Percentiles rank a stretch among this genome's conserved stretches.
phyloP scores from a whole-genome alignment of 192 early-diverging fungal genomes.

The Gaertneriomyces semiglobifer region DNA sequence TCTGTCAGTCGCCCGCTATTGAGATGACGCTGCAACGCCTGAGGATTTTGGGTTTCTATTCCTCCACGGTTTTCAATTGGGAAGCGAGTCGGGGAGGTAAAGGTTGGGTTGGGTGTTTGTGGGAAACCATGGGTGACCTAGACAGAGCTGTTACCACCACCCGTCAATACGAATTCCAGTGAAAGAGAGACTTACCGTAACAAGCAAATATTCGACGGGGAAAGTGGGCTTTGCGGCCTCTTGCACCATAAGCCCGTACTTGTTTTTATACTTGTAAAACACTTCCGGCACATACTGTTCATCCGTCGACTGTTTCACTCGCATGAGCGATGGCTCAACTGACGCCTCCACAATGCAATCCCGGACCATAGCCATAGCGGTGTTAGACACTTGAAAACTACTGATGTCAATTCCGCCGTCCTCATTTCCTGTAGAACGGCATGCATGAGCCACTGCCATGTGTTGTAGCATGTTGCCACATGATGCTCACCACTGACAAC shows the following conservation, averaged over 20 bases:
- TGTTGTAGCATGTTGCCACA: not conserved
- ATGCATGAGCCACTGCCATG: too few relatives aligned
- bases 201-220: conserved; percentile 93
- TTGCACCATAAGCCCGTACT: conserved; percentile 84
- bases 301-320: conserved; percentile 69
- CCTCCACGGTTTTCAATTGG: conserved; percentile 77
- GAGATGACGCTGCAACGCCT: conserved; percentile 56
- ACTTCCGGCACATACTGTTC: conserved; percentile 93
- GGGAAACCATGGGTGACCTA: conserved; percentile 88
- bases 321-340: conserved; percentile 79
- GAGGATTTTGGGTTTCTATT: conserved; percentile 52
- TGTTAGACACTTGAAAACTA: conserved; percentile 91
- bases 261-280: conserved; percentile 94
- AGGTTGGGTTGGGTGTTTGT: conserved; percentile 68
- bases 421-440: conserved; percentile 53
- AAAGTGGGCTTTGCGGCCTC: conserved; percentile 92
- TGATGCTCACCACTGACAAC: conserved; percentile 67
- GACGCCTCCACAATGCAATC: conserved; percentile 92
- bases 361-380: conserved; percentile 80
- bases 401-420: conserved; percentile 82
- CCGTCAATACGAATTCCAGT: not conserved
- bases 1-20: conserved; percentile 42
- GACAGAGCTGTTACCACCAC: conserved; percentile 14
- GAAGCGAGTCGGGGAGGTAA: conserved; percentile 59
- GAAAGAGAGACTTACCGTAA: conserved; percentile 64